Evolutionary conservation across 2,329 filamentous ascomycete species (phyloP), one percentile per base, ranked within the genome.

Genomic region (Pseudogymnoascus destructans): DNA sequence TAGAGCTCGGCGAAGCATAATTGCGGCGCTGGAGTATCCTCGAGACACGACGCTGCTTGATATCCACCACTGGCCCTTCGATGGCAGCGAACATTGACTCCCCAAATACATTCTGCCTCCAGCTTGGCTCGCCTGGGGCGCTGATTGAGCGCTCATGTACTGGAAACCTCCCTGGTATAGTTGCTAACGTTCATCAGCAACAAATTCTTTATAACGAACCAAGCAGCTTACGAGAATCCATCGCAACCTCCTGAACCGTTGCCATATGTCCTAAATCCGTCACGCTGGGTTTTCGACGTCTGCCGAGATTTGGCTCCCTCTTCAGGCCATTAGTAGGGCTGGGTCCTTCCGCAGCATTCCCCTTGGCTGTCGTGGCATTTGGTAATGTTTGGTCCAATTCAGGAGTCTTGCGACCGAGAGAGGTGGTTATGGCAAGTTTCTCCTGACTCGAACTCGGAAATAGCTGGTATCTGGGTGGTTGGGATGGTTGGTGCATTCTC

Each of bases 241-340:
- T 85, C 57, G 80, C 70, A 55, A 78, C 71, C 66, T 86, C 83
- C 62, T 85, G 81, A 11, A 86, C 82, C 1, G 82, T 85, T 4
- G 82, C 84, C 82, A 85, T 84, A 32, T 80, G 81, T 1, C 80
- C 82, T 55, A 85, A 69, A 61, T 86, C 84, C 8, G 81, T 79
- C 11, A 84, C 78, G 69, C 79, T 85, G 64, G 80, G 73, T 66
- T 86, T 86, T 62, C 82, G 77, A 64, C 82, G 76, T 61, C 81
- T 74, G 55, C 71, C 74, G 59, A 81, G 70, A 63, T 75, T 79
- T 66, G 79, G 77, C 64, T 82, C 79, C 67, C 80, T 83, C 59
- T 79, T 76, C 60, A 78, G 71, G 60, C 77, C 73, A 60, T 65
- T 63, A 57, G 70, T 64, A 59, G 68, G 65, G 49, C 69, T 63